Evolutionary conservation across 768 basidiomycete species (phyloP), one percentile per base, ranked within the genome.

Genomic region (Suillus decipiens): DNA sequence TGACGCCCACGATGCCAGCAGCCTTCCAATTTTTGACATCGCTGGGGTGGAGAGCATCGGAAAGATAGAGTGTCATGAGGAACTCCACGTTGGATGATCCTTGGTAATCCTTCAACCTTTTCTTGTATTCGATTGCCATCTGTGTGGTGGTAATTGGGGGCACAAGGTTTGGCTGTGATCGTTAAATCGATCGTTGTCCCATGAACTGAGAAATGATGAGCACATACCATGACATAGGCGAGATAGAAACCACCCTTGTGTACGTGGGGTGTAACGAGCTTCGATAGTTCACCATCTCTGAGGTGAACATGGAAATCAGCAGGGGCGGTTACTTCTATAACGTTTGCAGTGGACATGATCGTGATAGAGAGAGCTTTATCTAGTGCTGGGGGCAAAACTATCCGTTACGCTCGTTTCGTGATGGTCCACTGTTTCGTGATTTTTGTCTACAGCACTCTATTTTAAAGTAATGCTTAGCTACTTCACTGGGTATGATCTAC

Each of bases 241-340:
- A 96, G 82, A 63, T 83, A 78, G 70, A 99, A 95, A 1, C 97
- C 97, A 50, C 97, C 97, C 73, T 87, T 79, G 39, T 86, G 82
- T 59, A 99, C 92, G 80, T 98, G 95, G 17, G 95, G 93, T 6
- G 89, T 88, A 42, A 99, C 95, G 15, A 99, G 84, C 60, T 85
- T 78, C 31, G 90, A 89, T 66, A 99, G 78, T 37, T 85, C 77
- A 34, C 92, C 95, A 73, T 99, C 94, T 47, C 97, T 87, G 34
- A 99, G 87, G 75, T 99, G 96, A 68, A 98, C 96, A 80, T 99
- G 97, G 72, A 97, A 96, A 80, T 95, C 94, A 37, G 92, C 90
- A 17, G 94, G 93, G 2, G 90, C 86, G 15, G 66, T 55, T 31
- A 77, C 59, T 60, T 61, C 67, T 63, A 67, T 45, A 7, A 5